Percentiles rank a stretch among this genome's conserved stretches.
These are phyloP conservation scores for Boletus rubropictus DNA, from an alignment of 768 basidiomycete species.

Conservation along the genomic window DNA sequence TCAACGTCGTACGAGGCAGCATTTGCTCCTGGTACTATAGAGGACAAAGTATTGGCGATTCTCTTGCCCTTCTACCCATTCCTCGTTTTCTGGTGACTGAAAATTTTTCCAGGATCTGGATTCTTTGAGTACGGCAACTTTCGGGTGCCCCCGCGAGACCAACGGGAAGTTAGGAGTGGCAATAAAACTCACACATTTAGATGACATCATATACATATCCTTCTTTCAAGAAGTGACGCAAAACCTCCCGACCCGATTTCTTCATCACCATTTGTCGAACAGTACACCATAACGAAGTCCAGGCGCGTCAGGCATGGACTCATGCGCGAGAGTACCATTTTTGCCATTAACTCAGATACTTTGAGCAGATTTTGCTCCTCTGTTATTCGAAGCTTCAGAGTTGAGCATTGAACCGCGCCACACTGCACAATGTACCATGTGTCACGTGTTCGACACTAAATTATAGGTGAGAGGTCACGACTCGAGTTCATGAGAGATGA, in stretches of 20 bases:
- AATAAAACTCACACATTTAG: conserved; percentile 70
- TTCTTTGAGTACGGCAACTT: conserved; percentile 47
- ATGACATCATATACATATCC: conserved; percentile 27
- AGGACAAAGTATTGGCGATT: conserved; percentile 5
- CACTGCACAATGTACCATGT: not conserved
- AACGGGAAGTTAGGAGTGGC: conserved; percentile 60
- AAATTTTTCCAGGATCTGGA: conserved; percentile 32
- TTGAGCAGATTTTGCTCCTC: conserved; percentile 22
- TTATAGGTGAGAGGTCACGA: conserved; percentile 8
- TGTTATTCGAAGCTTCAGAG: conserved; percentile 11
- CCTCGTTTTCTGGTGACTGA: conserved; percentile 1
- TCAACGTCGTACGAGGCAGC: not conserved
- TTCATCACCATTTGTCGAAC: conserved; percentile 1
- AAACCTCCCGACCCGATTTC: not conserved
- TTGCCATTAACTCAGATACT: conserved; percentile 12
- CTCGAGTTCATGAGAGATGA: not conserved
- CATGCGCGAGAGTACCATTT: not conserved
- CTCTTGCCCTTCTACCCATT: not conserved
- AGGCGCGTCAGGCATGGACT: conserved; percentile 11
- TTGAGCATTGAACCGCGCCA: conserved; percentile 1
- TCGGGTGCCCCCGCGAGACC: conserved; percentile 58
- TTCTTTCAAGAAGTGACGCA: conserved; percentile 4
- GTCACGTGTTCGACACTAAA: not conserved
- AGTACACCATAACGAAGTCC: not conserved
- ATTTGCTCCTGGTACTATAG: not conserved